Base-by-base conservation (phyloP, 371 early-diverging fungal genomes). In the Syncephalis fuscata region DNA sequence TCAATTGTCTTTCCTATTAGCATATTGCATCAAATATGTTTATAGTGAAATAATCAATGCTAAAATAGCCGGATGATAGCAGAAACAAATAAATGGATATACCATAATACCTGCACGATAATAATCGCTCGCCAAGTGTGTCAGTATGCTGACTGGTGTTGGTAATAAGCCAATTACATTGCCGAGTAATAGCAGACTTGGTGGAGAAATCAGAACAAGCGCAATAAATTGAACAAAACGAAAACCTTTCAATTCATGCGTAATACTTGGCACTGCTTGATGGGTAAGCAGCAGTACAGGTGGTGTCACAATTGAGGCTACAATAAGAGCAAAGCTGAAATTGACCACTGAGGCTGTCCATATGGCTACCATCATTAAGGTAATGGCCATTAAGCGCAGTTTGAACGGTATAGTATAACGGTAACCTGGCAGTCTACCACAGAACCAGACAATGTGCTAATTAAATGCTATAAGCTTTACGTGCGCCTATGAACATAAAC, bases 261-360 rank as follows among this genome's bases (percentile, higher is more conserved):
- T 75, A 16, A 55, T 58, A 44, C 76, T 69, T 0, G 78, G 43
- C 27, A 73, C 59, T 46, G 81, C 11, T 7, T 11, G 32, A 32
- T 32, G 32, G 7, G 32, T 11, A 7, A 32, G 32, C 11, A 32
- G 32, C 7, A 32, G 32, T 7, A 32, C 73, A 0, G 82, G 78
- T 8, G 86, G 59, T 1, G 79, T 76, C 15, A 74, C 66, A 20
- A 80, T 53, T 9, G 80, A 53, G 37, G 84, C 88, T 15, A 82
- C 65, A 9, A 68, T 65, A 0, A 89, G 71, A 0, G 88, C 81
- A 39, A 92, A 57, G 51, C 82, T 81, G 48, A 87, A 88, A 62
- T 93, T 93, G 48, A 85, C 67, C 14, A 81, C 74, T 1, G 89
- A 76, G 1, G 88, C 64, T 0, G 80, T 77, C 4, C 85, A 71